Evolutionary conservation across 139 green algal species (phyloP), one percentile per base, ranked within the genome.

Genomic region (Penium margaritaceum): DNA sequence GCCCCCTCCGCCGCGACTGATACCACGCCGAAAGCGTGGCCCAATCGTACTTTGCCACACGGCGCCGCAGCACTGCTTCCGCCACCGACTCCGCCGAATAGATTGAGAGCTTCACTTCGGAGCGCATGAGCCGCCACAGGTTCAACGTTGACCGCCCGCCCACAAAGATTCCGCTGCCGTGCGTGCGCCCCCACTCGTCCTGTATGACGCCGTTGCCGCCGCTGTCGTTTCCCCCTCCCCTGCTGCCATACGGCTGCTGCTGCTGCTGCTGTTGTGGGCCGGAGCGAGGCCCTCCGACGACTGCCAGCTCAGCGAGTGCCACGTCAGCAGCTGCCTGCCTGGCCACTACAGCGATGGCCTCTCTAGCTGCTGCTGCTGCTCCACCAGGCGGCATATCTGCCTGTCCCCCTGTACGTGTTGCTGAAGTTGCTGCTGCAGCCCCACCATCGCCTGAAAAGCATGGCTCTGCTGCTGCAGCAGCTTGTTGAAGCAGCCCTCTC

Each of bases 71-170:
- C 57, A 97, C 86, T 1, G 88, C 90, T 0, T 89, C 86, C 19
- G 75, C 86, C 66, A 88, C 92, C 6, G 58, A 75, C 81, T 97
- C 87, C 27, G 92, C 82, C 44, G 70, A 91, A 87, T 96, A 96
- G 54, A 82, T 86, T 24, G 55, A 76, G 17, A 97, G 87, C 85
- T 85, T 89, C 67, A 95, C 51, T 75, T 90, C 88, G 9, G 27
- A 54, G 17, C 79, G 71, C 80, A 95, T 85, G 32, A 91, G 62
- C 6, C 91, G 81, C 93, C 94, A 99, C 38, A 95, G 72, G 81
- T 97, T 98, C 72, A 99, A 84, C 38, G 97, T 67, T n/a, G 97
- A 85, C 43, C 94, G 87, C 5, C 94, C 94, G 7, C 37, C 33
- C n/a, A 82, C 37, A 57, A 84, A 70, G 19, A 88, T 67, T 35